Evolutionary conservation across 805 yeast genomes (phyloP), one percentile per base, ranked within the genome.

Genomic region (Metschnikowia cerradonensis): DNA sequence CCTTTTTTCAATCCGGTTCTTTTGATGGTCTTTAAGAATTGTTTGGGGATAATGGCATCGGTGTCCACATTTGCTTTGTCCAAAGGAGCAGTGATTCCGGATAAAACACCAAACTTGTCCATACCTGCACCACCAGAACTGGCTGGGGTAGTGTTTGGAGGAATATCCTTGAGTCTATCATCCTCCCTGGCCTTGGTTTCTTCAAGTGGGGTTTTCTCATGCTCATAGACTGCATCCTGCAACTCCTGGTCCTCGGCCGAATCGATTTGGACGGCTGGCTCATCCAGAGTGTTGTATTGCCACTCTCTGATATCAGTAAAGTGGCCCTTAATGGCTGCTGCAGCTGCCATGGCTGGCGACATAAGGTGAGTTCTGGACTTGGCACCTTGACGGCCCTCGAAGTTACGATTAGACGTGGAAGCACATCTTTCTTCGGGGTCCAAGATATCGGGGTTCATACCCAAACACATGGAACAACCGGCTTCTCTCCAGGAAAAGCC

Each of bases 311-410:
- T 91, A 67, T 94, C 99, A 42, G 88, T 80, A 63, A 94, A 84
- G 64, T 85, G 90, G 59, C 99, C 99, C 50, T 79, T 80, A 60
- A 94, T 84, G 62, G 91, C 97, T 17, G 99, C 98, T 19, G 98
- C 97, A 32, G 99, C 99, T 44, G 99, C 99, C 99, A 94, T 94
- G 20, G 96, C 96, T 37, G 99, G 99, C 13, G 97, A 89, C 96
- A 92, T 90, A 67, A 94, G 80, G 68, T 94, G 99, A 17, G 99
- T 94, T 76, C 99, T 83, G 15, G 97, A 90, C 53, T 74, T 75
- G 47, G 97, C 96, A 75, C 99, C 99, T 78, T 94, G 99, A 73
- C 99, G 91, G 63, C 99, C 99, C 72, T 92, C 97, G 67, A 94
- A 94, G 76, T 94, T 94, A 80, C 99, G 87, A 80, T 94, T 94